Conservation (phyloP, 148 eudicot genomes). For the Diospyros lotus region DNA sequence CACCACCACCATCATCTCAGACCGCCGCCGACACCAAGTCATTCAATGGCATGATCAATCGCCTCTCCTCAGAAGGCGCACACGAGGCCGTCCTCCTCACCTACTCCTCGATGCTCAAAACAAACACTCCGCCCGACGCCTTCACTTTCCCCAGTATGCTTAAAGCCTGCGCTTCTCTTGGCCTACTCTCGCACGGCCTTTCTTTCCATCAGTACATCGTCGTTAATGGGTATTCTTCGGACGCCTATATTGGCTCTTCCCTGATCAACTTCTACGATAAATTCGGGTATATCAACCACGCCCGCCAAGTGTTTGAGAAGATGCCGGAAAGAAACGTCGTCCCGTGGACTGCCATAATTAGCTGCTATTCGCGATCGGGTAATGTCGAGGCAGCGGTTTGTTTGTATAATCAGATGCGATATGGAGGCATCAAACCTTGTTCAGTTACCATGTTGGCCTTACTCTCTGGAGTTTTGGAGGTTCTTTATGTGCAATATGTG, state of each 20-base stretch:
- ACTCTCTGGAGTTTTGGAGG: conserved; percentile 49
- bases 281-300: conserved; percentile 33
- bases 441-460: conserved; percentile 57
- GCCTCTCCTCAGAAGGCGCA: conserved; percentile 42
- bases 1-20: conserved; percentile 19
- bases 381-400: conserved; percentile 34
- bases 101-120: conserved; percentile 54
- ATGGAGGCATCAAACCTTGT: conserved; percentile 49
- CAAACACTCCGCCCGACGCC: conserved; percentile 53
- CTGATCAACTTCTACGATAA: conserved; percentile 61
- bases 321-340: conserved; percentile 67
- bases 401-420: conserved; percentile 54
- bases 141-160: conserved; percentile 68
- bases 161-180: conserved; percentile 66
- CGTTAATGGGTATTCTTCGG: conserved; percentile 54
- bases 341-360: conserved; percentile 76
- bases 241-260: conserved; percentile 64
- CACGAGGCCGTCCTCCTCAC: conserved; percentile 52
- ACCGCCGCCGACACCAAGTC: conserved; percentile 35
- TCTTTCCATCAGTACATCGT: conserved; percentile 52
- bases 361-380: conserved; percentile 53
- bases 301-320: conserved; percentile 65
- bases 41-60: conserved; percentile 57
- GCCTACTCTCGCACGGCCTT: conserved; percentile 45
- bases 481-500: conserved; percentile 36